Conservation (phyloP, 2,329 filamentous ascomycete genomes). For the Alternaria rosae region DNA sequence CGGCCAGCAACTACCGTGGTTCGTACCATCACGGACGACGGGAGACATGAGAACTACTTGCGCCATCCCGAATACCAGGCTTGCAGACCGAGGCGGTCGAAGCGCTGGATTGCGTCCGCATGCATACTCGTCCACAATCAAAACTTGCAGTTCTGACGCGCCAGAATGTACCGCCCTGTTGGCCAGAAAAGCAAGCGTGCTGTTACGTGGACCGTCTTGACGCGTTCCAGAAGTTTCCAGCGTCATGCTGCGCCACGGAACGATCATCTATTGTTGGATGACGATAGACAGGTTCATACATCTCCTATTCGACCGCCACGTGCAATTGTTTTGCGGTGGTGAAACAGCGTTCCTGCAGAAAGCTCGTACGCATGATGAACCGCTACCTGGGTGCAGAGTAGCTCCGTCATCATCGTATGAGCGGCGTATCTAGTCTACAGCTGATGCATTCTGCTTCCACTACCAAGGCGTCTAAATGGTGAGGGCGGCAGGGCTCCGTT, state of each 20-base stretch:
- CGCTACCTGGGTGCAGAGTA: neutral
- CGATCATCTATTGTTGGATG: constrained; percentile 8
- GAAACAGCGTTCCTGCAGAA: constrained; percentile 1
- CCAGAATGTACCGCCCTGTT: neutral
- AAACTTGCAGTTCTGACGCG: constrained; percentile 7
- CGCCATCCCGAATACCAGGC: constrained; percentile 16
- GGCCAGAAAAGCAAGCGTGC: neutral
- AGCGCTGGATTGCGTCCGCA: constrained; percentile 1
- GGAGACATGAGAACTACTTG: constrained; percentile 7
- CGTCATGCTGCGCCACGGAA: neutral
- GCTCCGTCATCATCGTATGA: neutral
- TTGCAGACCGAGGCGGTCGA: neutral
- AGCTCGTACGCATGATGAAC: neutral
- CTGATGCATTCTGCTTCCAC: constrained; percentile 4
- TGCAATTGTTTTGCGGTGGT: constrained; percentile 8
- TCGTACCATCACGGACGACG: constrained; percentile 4
- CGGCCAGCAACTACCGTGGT: neutral
- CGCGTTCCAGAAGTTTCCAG: constrained; percentile 15
- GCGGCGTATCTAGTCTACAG: neutral
- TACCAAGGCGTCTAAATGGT: neutral
- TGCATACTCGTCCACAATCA: constrained; percentile 14
- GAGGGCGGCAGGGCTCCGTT: neutral
- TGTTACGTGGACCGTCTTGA: constrained; percentile 1
- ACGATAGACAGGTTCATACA: neutral
- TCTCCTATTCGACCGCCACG: neutral